Evolutionary conservation across 306 rosid species (phyloP).

Genomic region (Echinosophora koreensis): DNA sequence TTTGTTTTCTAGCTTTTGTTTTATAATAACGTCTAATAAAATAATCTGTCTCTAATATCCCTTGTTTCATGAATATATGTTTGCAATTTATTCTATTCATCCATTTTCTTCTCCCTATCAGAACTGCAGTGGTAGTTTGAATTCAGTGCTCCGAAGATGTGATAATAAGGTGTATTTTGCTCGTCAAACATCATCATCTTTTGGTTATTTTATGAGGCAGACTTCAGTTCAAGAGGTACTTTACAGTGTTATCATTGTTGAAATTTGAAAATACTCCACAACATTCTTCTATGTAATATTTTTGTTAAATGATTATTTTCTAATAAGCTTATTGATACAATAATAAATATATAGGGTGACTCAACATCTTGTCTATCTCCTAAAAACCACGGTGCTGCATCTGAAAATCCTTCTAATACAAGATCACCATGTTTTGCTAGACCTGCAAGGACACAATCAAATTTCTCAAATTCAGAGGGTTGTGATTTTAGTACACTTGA

Average conservation of each 20-base stretch:
- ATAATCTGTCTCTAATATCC: too few relatives aligned
- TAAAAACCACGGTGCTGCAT: slow-evolving; percentile 49
- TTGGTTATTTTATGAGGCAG: slow-evolving; percentile 73
- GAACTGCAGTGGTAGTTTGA: slow-evolving; percentile 66
- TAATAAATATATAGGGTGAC: slow-evolving; percentile 52
- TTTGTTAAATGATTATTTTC: slow-evolving; percentile 9
- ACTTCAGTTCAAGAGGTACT: slow-evolving; percentile 62
- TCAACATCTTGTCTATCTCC: slow-evolving; percentile 44
- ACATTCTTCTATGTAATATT: slow-evolving; percentile 14
- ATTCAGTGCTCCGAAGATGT: slow-evolving; percentile 60
- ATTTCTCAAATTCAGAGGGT: slow-evolving; percentile 44
- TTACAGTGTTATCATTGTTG: not conserved
- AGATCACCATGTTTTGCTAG: slow-evolving; percentile 72
- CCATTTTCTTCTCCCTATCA: slow-evolving; percentile 42
- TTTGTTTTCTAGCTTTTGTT: too few relatives aligned
- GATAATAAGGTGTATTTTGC: slow-evolving; percentile 68
- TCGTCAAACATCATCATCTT: slow-evolving; percentile 70
- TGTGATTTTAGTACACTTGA: slow-evolving; percentile 49
- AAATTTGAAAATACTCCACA: slow-evolving; percentile 24
- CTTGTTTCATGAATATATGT: not conserved
- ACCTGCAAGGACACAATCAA: slow-evolving; percentile 46
- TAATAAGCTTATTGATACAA: slow-evolving; percentile 12
- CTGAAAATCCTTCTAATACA: slow-evolving; percentile 47
- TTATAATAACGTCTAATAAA: too few relatives aligned
- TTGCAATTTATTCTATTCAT: slow-evolving; percentile 36